Percentiles rank a stretch among this genome's conserved stretches.
Conservation (phyloP, 2,329 filamentous ascomycete species). For the Cladosporium sp. region DNA sequence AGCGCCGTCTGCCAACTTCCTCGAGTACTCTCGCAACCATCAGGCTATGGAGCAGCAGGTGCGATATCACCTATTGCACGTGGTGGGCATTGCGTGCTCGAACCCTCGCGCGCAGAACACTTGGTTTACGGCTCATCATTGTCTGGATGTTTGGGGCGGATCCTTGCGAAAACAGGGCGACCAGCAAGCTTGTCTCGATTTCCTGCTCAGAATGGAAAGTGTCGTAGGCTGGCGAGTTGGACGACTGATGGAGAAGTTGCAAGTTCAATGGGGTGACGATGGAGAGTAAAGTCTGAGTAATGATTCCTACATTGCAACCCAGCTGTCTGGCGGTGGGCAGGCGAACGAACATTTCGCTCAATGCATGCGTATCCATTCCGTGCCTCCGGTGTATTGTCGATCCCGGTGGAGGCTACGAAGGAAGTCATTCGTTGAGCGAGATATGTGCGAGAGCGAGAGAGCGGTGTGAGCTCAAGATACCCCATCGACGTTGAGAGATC, state of each 20-base stretch:
- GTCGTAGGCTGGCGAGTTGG: conserved; percentile 14
- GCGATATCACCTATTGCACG: conserved; percentile 13
- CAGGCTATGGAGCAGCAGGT: conserved; percentile 10
- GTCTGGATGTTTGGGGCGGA: conserved; percentile 17
- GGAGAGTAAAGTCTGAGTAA: conserved; percentile 2
- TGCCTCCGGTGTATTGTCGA: too few species aligned
- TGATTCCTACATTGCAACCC: too few species aligned
- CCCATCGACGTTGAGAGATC: too few species aligned
- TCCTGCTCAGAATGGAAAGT: conserved; percentile 13
- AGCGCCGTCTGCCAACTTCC: not conserved
- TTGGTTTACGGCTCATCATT: conserved; percentile 20
- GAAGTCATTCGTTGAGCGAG: too few species aligned
- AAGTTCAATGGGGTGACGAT: conserved; percentile 14
- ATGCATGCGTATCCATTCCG: too few species aligned
- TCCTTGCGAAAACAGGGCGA: conserved; percentile 12
- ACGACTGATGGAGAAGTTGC: conserved; percentile 10
- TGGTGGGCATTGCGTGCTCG: conserved; percentile 16
- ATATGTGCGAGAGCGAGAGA: too few species aligned
- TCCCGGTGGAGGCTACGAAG: too few species aligned
- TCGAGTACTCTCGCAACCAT: conserved; percentile 12
- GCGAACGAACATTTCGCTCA: too few species aligned
- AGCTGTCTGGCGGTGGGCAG: too few species aligned
- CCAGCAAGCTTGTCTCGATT: conserved; percentile 13
- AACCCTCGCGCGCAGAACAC: conserved; percentile 17
- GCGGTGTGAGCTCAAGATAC: too few species aligned